Percentiles rank a stretch among this genome's conserved stretches.
These are phyloP conservation scores for Irpex lacteus DNA, from an alignment of 1,284 basidiomycete genomes.

Conservation along the genomic window DNA sequence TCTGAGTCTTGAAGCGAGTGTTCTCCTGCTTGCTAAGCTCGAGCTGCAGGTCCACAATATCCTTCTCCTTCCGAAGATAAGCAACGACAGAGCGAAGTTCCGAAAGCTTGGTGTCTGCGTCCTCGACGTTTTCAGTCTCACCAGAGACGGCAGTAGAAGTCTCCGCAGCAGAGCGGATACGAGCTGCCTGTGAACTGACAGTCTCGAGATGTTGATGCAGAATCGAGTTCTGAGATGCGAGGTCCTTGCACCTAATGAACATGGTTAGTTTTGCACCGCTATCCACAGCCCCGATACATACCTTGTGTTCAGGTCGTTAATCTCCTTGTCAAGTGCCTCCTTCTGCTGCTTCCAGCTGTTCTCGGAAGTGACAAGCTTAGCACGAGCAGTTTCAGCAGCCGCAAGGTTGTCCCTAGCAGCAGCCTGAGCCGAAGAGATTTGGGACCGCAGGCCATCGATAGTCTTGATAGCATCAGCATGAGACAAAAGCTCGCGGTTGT, in stretches of 20 bases:
- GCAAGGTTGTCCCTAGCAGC: conserved; percentile 55
- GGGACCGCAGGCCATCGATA: conserved; percentile 62
- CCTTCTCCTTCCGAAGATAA: conserved; percentile 86
- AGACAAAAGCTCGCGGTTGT: conserved; percentile 75
- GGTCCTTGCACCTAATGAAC: conserved; percentile 64
- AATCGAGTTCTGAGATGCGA: conserved; percentile 74
- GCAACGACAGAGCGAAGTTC: conserved; percentile 81
- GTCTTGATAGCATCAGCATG: conserved; percentile 82
- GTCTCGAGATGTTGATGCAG: conserved; percentile 85
- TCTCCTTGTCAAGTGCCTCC: conserved; percentile 74
- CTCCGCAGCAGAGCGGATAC: conserved; percentile 69
- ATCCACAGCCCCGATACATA: too few species aligned
- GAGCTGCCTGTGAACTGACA: conserved; percentile 78
- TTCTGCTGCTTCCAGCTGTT: conserved; percentile 80
- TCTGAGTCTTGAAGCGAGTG: conserved; percentile 70
- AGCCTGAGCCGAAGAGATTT: conserved; percentile 51
- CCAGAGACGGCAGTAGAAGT: conserved; percentile 40
- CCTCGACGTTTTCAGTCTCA: conserved; percentile 44
- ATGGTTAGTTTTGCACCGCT: conserved; percentile 1
- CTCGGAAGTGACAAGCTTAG: conserved; percentile 69
- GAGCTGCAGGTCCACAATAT: conserved; percentile 85
- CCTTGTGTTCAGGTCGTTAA: conserved; percentile 69
- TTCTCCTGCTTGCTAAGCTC: conserved; percentile 87
- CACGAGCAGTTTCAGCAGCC: conserved; percentile 69
- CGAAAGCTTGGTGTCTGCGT: conserved; percentile 57